Conservation (phyloP, 2,329 filamentous ascomycete species). For the Sporothrix sp. region DNA sequence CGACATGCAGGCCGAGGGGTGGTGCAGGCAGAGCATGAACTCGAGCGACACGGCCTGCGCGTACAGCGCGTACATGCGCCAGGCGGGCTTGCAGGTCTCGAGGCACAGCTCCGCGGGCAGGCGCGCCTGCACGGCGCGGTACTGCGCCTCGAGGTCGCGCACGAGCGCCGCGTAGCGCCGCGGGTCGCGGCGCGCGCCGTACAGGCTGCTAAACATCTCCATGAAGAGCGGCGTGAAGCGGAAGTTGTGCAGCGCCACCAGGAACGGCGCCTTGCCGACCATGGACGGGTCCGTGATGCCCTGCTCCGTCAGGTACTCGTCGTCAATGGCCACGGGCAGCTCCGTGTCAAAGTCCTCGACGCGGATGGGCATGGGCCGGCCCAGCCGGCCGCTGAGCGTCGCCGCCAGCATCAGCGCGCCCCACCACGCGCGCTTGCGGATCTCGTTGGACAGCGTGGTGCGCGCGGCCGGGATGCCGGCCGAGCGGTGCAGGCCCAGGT, state of each 20-base stretch:
- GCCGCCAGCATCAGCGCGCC: conserved; percentile 55
- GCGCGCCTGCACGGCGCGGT: conserved; percentile 52
- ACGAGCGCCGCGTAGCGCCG: conserved; percentile 55
- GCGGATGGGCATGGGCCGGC: conserved; percentile 64
- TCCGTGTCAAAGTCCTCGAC: conserved; percentile 71
- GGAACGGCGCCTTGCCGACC: conserved; percentile 41
- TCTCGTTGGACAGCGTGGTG: conserved; percentile 57
- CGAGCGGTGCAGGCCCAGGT: conserved; percentile 67
- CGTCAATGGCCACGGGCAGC: conserved; percentile 60
- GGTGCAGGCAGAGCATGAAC: conserved; percentile 49
- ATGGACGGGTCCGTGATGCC: conserved; percentile 46
- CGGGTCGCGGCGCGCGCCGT: conserved; percentile 55
- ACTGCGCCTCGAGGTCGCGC: conserved; percentile 53
- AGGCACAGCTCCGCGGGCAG: conserved; percentile 51
- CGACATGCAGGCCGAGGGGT: conserved; percentile 50
- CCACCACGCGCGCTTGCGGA: conserved; percentile 74
- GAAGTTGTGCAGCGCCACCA: conserved; percentile 55
- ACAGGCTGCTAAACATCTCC: conserved; percentile 68
- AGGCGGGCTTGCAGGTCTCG: conserved; percentile 33
- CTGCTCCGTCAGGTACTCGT: conserved; percentile 57
- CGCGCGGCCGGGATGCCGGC: conserved; percentile 39
- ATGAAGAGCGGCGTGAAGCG: conserved; percentile 58
- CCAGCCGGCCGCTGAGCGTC: conserved; percentile 64
- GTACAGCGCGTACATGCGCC: conserved; percentile 44
- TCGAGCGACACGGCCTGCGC: conserved; percentile 45